Evolutionary conservation across 2,329 filamentous ascomycete genomes (phyloP), one percentile per base, ranked within the genome.

Genomic region (Madurella fahalii): DNA sequence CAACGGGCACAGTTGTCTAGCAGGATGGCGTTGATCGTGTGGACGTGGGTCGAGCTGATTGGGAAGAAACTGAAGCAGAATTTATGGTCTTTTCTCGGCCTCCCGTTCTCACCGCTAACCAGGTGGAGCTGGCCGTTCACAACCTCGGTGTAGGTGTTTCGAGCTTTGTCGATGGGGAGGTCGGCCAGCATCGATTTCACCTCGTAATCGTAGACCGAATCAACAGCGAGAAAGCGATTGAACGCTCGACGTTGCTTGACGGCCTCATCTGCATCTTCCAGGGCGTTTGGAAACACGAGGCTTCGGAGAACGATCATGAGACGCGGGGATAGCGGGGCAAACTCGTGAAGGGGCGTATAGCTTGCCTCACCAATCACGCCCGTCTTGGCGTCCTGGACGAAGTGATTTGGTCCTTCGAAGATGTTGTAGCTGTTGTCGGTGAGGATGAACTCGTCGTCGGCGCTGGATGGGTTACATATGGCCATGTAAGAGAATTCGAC

Each of bases 51-150:
- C 5, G 45, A 56, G 1, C 41, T 40, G 37, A 69, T 50, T 8
- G 61, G 58, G 46, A 69, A 69, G 54, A 67, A 66, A 9, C 39
- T 17, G 47, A 71, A 71, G 56, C 52, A 64, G 54, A 69, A 71
- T 12, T 54, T 61, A 58, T 69, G 45, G 5, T 48, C 44, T 18
- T 57, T 59, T 15, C 49, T 44, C 9, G 13, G 43, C 5, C n/a
- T 41, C 5, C 61, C 49, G 17, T 63, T 47, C 42, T 62, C 52
- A 5, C 57, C 59, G 9, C 46, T 18, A 0, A 25, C 15, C 1
- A 15, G 12, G 8, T 25, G n/a, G 7, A 65, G 1, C 2, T 37
- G 56, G 9, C 64, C 63, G 42, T 66, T 44, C 11, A 66, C 54
- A 2, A 68, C 18, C 18, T 49, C 8, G 7, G 54, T 61, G 46